Base-by-base conservation (phyloP, 805 yeast genomes). In the Suhomyces pyralidae region DNA sequence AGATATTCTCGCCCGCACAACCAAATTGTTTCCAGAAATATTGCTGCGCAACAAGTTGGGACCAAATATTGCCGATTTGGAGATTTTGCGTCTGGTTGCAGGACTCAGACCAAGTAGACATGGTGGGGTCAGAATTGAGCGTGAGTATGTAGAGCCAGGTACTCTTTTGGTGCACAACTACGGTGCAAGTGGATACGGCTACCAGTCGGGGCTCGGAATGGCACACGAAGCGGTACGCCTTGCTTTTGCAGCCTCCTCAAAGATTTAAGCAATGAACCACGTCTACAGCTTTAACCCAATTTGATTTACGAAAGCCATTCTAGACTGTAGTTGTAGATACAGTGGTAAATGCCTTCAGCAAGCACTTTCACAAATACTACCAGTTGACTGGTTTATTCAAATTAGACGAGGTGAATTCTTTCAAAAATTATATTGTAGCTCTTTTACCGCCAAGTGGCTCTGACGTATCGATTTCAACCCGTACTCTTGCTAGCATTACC, bases 91-190 rank as follows among this genome's bases (percentile, higher is more conserved):
- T 50, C 84, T 81, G 40, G 88, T 81, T 1, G 84, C 91, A 6
- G 96, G 96, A 0, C 73, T 87, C 45, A 78, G 96, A 57, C 96
- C 96, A 5, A 76, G 85, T 38, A 78, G 96, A 62, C 76, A 80
- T 40, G 94, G 92, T 12, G 96, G 96, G 4, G 83, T 81, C 5
- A 74, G 96, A 49, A 80, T 89, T 43, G 94, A 86, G 62, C 65
- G 67, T 43, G 87, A 85, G 58, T 54, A 51, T 3, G 36, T 60
- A 14, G 68, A 70, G 12, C 47, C 26, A n/a, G 34, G 43, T 12
- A 55, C 54, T 8, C 52, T 74, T 1, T 61, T 85, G 15, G 74
- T 89, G 20, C 96, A 89, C 63, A 84, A 86, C 66, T 85, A 86
- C 60, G 94, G 94, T 44, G 84, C 86, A 10, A 68, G 81, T 52